Evolutionary conservation across 108 stramenopile genomes (phyloP), one percentile per base, ranked within the genome.

Genomic region (Craspedostauros australis): DNA sequence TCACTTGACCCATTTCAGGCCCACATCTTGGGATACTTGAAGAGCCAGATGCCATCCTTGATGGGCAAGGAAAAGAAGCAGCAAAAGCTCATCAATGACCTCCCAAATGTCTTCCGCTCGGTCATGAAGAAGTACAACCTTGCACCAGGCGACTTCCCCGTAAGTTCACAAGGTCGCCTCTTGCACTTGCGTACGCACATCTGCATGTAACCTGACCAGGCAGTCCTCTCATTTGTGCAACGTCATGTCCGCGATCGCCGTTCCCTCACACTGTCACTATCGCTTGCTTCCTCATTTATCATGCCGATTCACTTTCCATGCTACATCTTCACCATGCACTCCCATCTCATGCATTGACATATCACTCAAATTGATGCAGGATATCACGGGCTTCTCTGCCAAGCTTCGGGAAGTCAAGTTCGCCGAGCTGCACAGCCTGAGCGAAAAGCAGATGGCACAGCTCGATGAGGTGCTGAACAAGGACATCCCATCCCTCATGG

Each of bases 61-160:
- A 91, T 94, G 81, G 97, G 97, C 23, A 95, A 97, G 48, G 82
- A 91, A 59, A 95, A 97, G 77, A 98, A 97, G 57, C 97, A 99
- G 62, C 68, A 88, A 68, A 88, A 94, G 71, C 79, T 98, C 31
- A 89, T 99, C 51, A 55, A 63, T 53, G 84, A 93, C 49, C 70
- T 99, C 59, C 93, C 94, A 34, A 85, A 84, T 44, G 94, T 96
- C 39, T 99, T 99, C 53, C 80, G 90, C 4, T 80, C 82, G 9
- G 84, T 96, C 42, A 73, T 93, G 45, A 85, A 94, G 51, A 90
- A 95, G 51, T 85, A 96, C 57, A 77, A 83, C 39, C 73, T 99
- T 46, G 85, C 96, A 12, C 75, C 87, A 29, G 97, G 96, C 12
- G 96, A 92, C 45, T 91, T 91, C 43, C 89, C 90, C 3, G 74